phyloP scores from a whole-genome alignment of 2,329 filamentous ascomycete genomes.

The Neopestalotiopsis rosae region DNA sequence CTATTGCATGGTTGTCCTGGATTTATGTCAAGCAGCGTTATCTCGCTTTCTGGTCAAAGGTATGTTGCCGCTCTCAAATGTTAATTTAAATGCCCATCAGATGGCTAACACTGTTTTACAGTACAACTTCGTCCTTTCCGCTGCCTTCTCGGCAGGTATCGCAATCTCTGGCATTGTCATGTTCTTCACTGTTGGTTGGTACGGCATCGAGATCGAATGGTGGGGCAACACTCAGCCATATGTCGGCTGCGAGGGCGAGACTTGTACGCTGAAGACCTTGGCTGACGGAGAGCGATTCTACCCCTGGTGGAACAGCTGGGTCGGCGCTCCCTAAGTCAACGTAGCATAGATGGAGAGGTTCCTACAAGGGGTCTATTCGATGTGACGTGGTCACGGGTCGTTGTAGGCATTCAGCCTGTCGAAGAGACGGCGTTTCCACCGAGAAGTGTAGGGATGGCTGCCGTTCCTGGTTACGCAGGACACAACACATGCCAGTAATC shows the following conservation, averaged over 20 bases:
- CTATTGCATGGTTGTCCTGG: constrained; percentile 42
- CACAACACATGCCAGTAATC: neutral
- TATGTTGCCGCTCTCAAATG: constrained; percentile 27
- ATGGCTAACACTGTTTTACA: constrained; percentile 22
- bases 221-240: constrained; percentile 33
- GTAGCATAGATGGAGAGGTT: neutral
- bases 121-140: constrained; percentile 61
- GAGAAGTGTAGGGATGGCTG: neutral
- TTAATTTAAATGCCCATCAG: neutral
- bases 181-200: constrained; percentile 57
- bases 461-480: neutral
- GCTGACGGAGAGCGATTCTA: constrained; percentile 14
- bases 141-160: constrained; percentile 55
- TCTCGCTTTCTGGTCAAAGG: constrained; percentile 55
- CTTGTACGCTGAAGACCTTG: constrained; percentile 13
- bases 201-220: constrained; percentile 44
- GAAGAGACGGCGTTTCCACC: neutral
- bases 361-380: too few relatives aligned
- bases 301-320: constrained; percentile 17
- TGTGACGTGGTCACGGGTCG: neutral
- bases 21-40: constrained; percentile 51
- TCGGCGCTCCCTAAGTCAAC: neutral
- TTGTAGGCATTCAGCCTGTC: neutral
- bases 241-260: constrained; percentile 9
- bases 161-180: constrained; percentile 58